Evolutionary conservation across 345 rosid species (phyloP).

Genomic region (Eucalyptus shirleyi): DNA sequence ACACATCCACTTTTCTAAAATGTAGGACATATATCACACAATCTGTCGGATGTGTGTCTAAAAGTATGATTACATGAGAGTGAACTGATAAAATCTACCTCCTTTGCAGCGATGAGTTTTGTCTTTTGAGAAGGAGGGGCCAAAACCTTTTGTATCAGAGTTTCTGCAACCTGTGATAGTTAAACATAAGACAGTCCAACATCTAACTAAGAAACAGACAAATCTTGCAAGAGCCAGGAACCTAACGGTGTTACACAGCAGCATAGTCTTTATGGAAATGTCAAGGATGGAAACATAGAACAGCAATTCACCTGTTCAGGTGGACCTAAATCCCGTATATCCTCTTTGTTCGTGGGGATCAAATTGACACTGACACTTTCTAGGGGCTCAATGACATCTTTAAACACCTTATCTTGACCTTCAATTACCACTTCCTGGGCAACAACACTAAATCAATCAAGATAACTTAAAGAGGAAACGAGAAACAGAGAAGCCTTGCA

Average conservation of each 20-base stretch:
- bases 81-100: slow-evolving; percentile 29
- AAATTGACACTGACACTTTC: slow-evolving; percentile 70
- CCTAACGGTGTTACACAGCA: not conserved
- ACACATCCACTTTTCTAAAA: not conserved
- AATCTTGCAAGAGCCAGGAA: not conserved
- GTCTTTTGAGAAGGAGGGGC: slow-evolving; percentile 86
- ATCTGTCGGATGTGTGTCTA: not conserved
- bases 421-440: slow-evolving; percentile 69
- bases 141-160: slow-evolving; percentile 59
- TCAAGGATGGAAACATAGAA: not conserved
- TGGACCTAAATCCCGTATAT: slow-evolving; percentile 75
- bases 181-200: not conserved
- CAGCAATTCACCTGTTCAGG: slow-evolving; percentile 55
- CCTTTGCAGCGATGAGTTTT: slow-evolving; percentile 50
- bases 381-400: slow-evolving; percentile 93
- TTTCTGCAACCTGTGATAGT: slow-evolving; percentile 69
- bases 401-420: slow-evolving; percentile 88
- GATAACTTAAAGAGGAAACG: not conserved
- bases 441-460: not conserved
- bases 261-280: not conserved
- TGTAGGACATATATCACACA: not conserved
- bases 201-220: not conserved
- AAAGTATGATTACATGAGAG: not conserved
- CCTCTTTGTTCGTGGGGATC: slow-evolving; percentile 58
- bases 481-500: not conserved